Base-by-base conservation (phyloP, 2,329 filamentous ascomycete genomes). In the Aspergillus sp. region DNA sequence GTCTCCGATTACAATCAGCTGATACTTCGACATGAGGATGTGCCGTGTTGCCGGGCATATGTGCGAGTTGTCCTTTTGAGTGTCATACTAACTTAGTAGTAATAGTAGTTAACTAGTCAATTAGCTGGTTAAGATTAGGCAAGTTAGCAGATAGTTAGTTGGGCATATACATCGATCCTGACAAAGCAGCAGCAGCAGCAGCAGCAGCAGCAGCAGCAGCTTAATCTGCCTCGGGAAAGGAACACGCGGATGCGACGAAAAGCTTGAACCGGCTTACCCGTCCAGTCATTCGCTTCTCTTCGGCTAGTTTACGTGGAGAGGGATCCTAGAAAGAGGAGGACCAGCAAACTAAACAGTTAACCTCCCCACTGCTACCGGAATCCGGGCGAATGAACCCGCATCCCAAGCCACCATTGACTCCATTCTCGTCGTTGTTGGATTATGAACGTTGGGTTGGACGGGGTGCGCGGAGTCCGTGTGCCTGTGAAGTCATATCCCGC, bases 211-310 rank as follows among this genome's bases (percentile, higher is more conserved):
- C 32, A 58, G 32, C 25, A 58, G 53, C 60, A 59, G 59, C 32
- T 59, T 63, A 55, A 55, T 63, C 56, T 59, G 25, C 19, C 49
- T 61, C 47, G 43, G 56, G 62, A 41, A 62, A 52, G 55, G 43
- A 52, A 45, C 55, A 54, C 58, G 21, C 36, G 52, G 52, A 63
- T 57, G 54, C 36, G 28, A 52, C 48, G 53, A 63, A 36, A 36
- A 62, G 62, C 62, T 63, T 62, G 62, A 63, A 61, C 55, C 21
- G 52, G 48, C 28, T 48, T 47, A 36, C n/a, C 45, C 53, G 53
- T 8, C 21, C 41, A 32, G 41, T 63, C 17, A 63, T 63, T 62
- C 49, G 56, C 57, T 28, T 28, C 56, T 47, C 13, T 10, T n/a
- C 41, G 43, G 41, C 53, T 49, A 57, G 55, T 54, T 39, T 38